Conservation (phyloP, 495 filamentous ascomycete species). For the Xylaria nigripes region DNA sequence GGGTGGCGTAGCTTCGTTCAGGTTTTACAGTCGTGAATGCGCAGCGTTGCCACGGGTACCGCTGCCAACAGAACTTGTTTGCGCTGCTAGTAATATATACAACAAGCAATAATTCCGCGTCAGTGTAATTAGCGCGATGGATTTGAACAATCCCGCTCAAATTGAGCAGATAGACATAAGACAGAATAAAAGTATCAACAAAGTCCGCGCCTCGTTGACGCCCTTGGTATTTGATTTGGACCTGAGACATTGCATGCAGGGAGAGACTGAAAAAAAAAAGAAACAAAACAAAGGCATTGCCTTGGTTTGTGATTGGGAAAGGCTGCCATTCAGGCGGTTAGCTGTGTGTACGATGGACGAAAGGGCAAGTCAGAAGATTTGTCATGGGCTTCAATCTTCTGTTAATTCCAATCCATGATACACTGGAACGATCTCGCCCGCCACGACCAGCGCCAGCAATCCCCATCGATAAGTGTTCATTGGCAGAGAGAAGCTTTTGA, state of each 20-base stretch:
- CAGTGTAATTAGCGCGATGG: neutral
- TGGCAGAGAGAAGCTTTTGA: neutral
- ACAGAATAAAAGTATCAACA: neutral
- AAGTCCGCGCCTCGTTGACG: neutral
- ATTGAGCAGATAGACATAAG: neutral
- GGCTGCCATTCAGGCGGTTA: too few species aligned
- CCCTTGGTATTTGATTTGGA: neutral
- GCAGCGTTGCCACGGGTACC: too few species aligned
- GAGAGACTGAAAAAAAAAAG: neutral
- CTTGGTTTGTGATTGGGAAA: too few species aligned
- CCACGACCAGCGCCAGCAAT: neutral
- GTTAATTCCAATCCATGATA: neutral
- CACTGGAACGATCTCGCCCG: neutral
- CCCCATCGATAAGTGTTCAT: neutral
- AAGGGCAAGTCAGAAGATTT: neutral
- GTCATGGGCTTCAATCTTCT: neutral
- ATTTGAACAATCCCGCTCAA: neutral
- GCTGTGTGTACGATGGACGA: too few species aligned
- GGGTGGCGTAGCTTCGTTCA: too few species aligned
- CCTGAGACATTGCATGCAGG: neutral
- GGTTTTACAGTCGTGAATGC: too few species aligned
- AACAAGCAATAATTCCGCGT: neutral
- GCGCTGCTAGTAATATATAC: too few species aligned
- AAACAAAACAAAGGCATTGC: neutral
- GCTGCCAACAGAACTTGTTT: too few species aligned